A percentile compares a stretch with the other conserved stretches of the same genome.
phyloP scores from a whole-genome alignment of 2,329 filamentous ascomycete species.

The Stagonosporopsis rhizophila region DNA sequence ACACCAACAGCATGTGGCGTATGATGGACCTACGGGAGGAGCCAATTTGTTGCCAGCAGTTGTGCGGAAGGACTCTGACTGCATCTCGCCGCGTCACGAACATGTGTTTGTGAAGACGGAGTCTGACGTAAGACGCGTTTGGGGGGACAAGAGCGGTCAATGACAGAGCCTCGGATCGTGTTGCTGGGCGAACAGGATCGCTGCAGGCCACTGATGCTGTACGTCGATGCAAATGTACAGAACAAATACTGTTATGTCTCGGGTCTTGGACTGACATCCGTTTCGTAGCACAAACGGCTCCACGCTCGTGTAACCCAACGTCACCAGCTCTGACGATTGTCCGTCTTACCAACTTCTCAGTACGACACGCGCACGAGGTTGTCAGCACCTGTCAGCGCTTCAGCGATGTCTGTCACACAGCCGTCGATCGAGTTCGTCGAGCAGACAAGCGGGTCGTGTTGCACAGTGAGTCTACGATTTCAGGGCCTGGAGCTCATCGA shows the following conservation, averaged over 20 bases:
- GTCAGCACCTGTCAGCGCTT: conserved; percentile 8
- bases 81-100: not conserved
- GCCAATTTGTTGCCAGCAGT: not conserved
- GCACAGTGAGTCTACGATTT: conserved; percentile 1
- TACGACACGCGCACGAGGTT: not conserved
- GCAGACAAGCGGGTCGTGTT: conserved; percentile 1
- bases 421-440: conserved; percentile 2
- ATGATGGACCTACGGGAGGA: not conserved
- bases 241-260: not conserved
- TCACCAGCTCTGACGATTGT: not conserved
- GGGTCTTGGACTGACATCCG: not conserved
- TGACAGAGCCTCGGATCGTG: not conserved
- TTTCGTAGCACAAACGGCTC: conserved; percentile 12
- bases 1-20: not conserved
- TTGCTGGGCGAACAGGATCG: conserved; percentile 5
- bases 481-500: not conserved
- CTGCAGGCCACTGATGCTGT: not conserved
- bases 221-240: not conserved
- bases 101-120: not conserved
- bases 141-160: not conserved
- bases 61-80: not conserved
- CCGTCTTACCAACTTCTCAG: not conserved
- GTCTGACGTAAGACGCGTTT: not conserved
- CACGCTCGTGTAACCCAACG: conserved; percentile 4
- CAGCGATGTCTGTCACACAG: not conserved